Conservation (phyloP, 2,329 filamentous ascomycete species). For the Teratosphaeriaceae sp. region DNA sequence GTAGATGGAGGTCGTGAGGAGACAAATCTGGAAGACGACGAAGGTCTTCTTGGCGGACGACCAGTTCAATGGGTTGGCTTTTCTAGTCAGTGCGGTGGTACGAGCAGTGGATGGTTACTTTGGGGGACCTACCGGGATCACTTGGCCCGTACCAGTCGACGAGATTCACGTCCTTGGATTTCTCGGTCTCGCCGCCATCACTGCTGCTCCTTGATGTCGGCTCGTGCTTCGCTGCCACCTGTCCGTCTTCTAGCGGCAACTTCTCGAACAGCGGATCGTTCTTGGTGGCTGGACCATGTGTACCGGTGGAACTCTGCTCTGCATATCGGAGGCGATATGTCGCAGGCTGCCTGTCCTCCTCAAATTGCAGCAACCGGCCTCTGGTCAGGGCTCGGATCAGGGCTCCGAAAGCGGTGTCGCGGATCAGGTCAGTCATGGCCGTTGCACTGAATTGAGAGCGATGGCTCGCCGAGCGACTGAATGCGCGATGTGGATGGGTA, state of each 20-base stretch:
- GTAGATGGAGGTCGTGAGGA: constrained; percentile 46
- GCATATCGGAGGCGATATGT: background rate
- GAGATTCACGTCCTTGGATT: constrained; percentile 30
- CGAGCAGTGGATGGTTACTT: background rate
- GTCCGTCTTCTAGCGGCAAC: too few species aligned
- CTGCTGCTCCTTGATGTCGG: background rate
- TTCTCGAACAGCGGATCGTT: too few species aligned
- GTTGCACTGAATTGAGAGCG: too few species aligned
- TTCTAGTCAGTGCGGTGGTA: background rate
- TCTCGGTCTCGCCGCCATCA: constrained; percentile 19
- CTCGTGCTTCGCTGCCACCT: background rate
- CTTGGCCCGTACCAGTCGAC: background rate
- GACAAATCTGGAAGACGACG: constrained; percentile 38
- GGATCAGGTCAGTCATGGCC: too few species aligned
- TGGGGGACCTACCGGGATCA: background rate
- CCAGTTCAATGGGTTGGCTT: constrained; percentile 26
- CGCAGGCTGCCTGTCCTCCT: background rate
- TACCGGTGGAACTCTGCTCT: too few species aligned
- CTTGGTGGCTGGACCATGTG: too few species aligned
- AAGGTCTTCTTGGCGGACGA: constrained; percentile 31
- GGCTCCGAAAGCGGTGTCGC: constrained; percentile 40
- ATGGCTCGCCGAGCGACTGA: too few species aligned
- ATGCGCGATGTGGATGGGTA: too few species aligned
- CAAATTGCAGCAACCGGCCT: background rate
- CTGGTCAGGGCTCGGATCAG: constrained; percentile 33